Base-by-base conservation (phyloP, 352 stramenopile species). In the Pythium sukuiense region DNA sequence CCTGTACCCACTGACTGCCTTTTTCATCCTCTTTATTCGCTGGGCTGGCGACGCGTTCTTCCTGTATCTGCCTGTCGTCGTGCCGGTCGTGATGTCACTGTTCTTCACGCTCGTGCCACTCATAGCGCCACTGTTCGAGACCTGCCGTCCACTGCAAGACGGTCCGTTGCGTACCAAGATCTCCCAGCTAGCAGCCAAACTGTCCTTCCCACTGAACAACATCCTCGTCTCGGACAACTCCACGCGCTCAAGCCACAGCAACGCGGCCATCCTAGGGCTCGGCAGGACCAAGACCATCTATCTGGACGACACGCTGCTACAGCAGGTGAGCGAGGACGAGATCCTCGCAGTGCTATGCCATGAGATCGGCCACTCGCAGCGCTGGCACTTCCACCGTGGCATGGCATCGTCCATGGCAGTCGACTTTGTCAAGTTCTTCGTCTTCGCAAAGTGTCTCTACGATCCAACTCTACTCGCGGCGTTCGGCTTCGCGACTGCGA, bases 121-220 rank as follows among this genome's bases (percentile, higher is more conserved):
- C 13, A 98, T 99, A 71, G 97, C 98, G 88, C 96, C 97, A 30
- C 73, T 99, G 9, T 99, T 99, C 65, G 99, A 99, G 79, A 99
- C 96, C 72, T 97, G 95, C 62, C 91, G 74, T 58, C 77, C 86
- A 56, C 70, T 97, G 6, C 73, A 84, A 50, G 81, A 96, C 29
- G 95, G 95, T 13, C 71, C 80, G 24, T 77, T 99, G 46, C 96
- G 97, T 43, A 83, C 68, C 20, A 77, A 78, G 33, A 99, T 99
- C 71, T 96, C 98, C 63, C 77, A 80, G 20, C 73, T 99, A 20
- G 97, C 97, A 2, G 75, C 79, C 27, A 69, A 67, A 20, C 88
- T 99, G 24, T 59, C 85, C 9, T 99, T 98, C 69, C 96, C 97
- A 30, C 76, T 99, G 53, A 98, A 93, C 6, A 97, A 99, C 69